Evolutionary conservation across 1,284 basidiomycete genomes (phyloP).

Genomic region (Hemileia vastatrix): DNA sequence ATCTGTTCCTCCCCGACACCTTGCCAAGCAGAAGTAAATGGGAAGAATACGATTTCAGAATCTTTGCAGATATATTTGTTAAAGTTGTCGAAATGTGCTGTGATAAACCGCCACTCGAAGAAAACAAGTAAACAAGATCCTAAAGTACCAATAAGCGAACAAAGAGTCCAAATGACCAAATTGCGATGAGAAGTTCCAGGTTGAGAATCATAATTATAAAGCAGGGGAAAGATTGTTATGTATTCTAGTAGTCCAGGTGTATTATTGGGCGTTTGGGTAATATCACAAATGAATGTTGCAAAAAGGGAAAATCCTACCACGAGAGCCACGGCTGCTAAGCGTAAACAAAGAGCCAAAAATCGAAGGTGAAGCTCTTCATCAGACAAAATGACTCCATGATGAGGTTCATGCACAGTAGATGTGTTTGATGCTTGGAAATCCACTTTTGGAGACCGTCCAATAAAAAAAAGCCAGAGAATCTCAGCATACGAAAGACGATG

Average conservation of each 20-base stretch:
- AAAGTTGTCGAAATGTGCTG: neutral
- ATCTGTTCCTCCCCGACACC: conserved; percentile 13
- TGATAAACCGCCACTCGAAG: conserved; percentile 7
- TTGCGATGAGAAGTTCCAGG: neutral
- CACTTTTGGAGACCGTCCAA: neutral
- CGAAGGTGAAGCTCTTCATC: conserved; percentile 17
- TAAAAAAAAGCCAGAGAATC: conserved; percentile 2
- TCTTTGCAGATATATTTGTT: conserved; percentile 1
- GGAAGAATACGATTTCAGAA: conserved; percentile 10
- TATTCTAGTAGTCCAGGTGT: neutral
- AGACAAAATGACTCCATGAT: neutral
- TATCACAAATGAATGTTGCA: conserved; percentile 2
- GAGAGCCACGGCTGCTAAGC: conserved; percentile 4
- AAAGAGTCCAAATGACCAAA: conserved; percentile 1
- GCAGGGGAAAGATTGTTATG: conserved; percentile 6
- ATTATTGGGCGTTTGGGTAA: neutral
- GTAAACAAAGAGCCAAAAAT: conserved; percentile 11
- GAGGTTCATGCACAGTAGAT: neutral
- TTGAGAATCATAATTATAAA: conserved; percentile 6
- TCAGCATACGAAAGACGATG: neutral
- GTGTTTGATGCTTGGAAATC: neutral
- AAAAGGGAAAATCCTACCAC: conserved; percentile 5
- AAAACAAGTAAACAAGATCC: conserved; percentile 3
- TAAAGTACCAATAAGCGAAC: conserved; percentile 1
- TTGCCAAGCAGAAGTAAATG: neutral